These are phyloP conservation scores for Pseudozyma tsukubaensis DNA, from an alignment of 1,284 basidiomycete species.

Conservation along the genomic window DNA sequence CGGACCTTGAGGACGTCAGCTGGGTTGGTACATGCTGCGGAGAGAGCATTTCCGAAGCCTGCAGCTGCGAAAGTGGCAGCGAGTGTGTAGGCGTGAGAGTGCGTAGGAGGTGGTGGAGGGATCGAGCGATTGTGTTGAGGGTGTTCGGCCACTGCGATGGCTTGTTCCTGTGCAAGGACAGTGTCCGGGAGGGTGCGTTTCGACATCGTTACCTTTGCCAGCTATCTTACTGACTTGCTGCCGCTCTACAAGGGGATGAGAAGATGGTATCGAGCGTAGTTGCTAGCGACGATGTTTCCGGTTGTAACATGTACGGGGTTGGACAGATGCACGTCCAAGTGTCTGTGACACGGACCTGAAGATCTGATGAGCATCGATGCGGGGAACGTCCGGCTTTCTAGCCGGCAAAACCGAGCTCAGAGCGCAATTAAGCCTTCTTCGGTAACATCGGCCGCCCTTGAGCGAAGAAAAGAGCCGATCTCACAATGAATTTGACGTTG, in stretches of 20 bases:
- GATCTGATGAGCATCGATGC: no score
- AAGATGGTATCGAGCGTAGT: not conserved
- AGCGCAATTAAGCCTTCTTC: no score
- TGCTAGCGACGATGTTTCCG: not conserved
- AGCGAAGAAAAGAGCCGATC: not conserved
- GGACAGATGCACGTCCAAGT: no score
- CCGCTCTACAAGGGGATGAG: not conserved
- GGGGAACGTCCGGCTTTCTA: slow-evolving; percentile 21
- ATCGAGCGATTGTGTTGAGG: slow-evolving; percentile 29
- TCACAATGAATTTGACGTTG: not conserved
- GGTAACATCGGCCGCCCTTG: no score
- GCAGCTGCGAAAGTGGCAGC: slow-evolving; percentile 53
- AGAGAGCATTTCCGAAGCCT: slow-evolving; percentile 52
- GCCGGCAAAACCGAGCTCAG: slow-evolving; percentile 22
- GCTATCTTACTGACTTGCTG: not conserved
- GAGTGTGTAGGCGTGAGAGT: slow-evolving; percentile 26
- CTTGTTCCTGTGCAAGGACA: slow-evolving; percentile 32
- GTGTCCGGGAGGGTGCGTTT: slow-evolving; percentile 12
- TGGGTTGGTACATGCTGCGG: slow-evolving; percentile 55
- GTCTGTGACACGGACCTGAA: no score
- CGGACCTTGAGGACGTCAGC: slow-evolving; percentile 61
- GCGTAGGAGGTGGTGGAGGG: slow-evolving; percentile 8
- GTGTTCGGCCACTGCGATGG: slow-evolving; percentile 33
- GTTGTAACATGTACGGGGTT: not conserved
- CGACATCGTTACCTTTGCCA: slow-evolving; percentile 8